phyloP scores from a whole-genome alignment of 163 green algal species.

The Chlamydomonas reinhardtii region DNA sequence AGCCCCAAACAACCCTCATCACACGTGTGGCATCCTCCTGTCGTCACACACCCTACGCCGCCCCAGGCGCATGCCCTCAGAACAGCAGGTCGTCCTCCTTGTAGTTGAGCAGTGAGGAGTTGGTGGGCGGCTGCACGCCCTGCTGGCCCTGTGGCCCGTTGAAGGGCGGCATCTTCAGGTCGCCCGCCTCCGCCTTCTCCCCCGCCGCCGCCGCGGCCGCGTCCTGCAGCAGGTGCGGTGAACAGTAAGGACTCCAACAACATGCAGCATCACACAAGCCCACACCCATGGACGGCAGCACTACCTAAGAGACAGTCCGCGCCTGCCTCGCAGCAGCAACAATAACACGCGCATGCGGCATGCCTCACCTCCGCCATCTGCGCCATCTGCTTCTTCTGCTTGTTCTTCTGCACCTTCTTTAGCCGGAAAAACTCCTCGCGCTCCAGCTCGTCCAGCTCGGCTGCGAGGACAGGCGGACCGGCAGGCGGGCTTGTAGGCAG shows the following conservation, averaged over 20 bases:
- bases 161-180: constrained; percentile 33
- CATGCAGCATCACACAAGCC: too few relatives aligned
- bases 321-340: too few relatives aligned
- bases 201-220: too few relatives aligned
- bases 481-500: neutral
- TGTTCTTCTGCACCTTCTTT: constrained; percentile 97
- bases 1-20: too few relatives aligned
- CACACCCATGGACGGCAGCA: too few relatives aligned
- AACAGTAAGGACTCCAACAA: too few relatives aligned
- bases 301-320: too few relatives aligned
- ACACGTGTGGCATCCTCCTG: too few relatives aligned
- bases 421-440: constrained; percentile 99
- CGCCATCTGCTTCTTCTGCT: constrained; percentile 84
- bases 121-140: neutral
- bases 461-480: constrained; percentile 56
- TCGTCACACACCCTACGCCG: too few relatives aligned
- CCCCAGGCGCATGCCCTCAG: too few relatives aligned
- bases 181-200: neutral
- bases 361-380: neutral
- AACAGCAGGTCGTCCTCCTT: constrained; percentile 45
- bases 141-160: neutral
- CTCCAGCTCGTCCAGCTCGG: constrained; percentile 99
- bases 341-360: too few relatives aligned
- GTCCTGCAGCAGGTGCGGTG: neutral
- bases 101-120: constrained; percentile 24